These are phyloP conservation scores for Globisporangium iwayamae DNA, from an alignment of 352 stramenopile species.

Conservation along the genomic window DNA sequence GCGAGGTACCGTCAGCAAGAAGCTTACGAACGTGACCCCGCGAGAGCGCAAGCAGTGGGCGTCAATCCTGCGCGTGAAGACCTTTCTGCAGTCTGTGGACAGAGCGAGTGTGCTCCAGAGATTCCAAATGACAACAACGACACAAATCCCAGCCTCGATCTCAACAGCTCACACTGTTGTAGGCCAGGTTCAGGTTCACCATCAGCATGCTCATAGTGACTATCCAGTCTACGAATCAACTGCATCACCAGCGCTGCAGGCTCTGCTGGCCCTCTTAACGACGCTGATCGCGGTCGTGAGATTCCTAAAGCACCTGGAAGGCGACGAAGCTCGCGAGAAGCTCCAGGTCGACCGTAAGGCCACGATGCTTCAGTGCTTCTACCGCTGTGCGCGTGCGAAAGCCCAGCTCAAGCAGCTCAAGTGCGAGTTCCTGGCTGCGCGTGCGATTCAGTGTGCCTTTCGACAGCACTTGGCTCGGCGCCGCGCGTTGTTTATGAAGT, in stretches of 20 bases:
- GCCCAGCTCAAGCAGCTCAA: constrained; percentile 23
- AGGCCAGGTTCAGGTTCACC: neutral
- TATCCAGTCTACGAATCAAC: neutral
- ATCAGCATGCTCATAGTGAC: neutral
- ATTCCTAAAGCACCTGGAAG: constrained; percentile 54
- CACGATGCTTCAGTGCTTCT: constrained; percentile 46
- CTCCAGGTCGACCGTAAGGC: constrained; percentile 21
- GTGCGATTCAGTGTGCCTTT: constrained; percentile 65
- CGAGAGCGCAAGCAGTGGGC: constrained; percentile 15
- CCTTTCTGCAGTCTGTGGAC: constrained; percentile 6
- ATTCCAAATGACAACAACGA: neutral
- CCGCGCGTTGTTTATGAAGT: constrained; percentile 39
- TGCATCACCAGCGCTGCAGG: constrained; percentile 7
- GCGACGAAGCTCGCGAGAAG: constrained; percentile 23
- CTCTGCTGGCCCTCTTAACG: constrained; percentile 21
- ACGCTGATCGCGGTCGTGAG: constrained; percentile 36
- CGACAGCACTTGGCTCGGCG: constrained; percentile 63
- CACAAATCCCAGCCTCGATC: neutral
- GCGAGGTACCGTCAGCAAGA: constrained; percentile 6
- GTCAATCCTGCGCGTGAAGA: neutral
- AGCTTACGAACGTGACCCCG: constrained; percentile 7
- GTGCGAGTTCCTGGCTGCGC: constrained; percentile 29
- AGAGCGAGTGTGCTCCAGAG: neutral
- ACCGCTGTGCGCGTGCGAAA: constrained; percentile 28
- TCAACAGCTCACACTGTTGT: neutral